Evolutionary conservation across 2,329 filamentous ascomycete genomes (phyloP).

Genomic region (Venturia pyrina): DNA sequence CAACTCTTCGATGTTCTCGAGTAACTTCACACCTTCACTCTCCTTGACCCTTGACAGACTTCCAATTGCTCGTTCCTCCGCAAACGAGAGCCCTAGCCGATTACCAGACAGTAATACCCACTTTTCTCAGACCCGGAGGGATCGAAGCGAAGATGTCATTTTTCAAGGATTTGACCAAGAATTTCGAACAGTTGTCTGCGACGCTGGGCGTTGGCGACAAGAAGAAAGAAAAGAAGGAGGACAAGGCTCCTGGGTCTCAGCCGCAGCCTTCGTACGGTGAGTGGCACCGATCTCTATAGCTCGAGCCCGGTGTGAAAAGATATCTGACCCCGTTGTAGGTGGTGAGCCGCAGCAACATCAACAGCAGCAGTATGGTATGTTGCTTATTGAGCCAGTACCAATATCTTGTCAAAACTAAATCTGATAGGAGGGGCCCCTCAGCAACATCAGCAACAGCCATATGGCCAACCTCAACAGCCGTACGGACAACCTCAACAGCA

Average conservation of each 20-base stretch:
- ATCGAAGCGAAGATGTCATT: conserved; percentile 29
- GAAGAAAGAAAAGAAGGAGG: conserved; percentile 20
- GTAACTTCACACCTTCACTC: neutral
- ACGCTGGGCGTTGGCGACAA: conserved; percentile 20
- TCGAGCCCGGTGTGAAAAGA: neutral
- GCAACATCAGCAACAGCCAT: neutral
- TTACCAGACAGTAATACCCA: neutral
- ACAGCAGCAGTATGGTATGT: neutral
- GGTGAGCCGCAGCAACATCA: neutral
- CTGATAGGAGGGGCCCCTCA: neutral
- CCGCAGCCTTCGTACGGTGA: neutral
- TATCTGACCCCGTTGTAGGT: neutral
- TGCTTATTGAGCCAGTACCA: neutral
- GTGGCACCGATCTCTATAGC: neutral
- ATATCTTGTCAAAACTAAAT: neutral
- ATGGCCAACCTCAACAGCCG: conserved; percentile 18
- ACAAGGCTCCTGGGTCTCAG: conserved; percentile 6
- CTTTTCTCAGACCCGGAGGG: neutral
- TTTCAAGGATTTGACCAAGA: conserved; percentile 37
- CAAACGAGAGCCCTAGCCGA: neutral
- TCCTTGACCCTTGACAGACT: neutral
- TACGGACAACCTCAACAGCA: conserved; percentile 15
- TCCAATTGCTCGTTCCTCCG: neutral
- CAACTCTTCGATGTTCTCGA: neutral
- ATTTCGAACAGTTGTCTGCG: conserved; percentile 31